phyloP scores from a whole-genome alignment of 2,329 filamentous ascomycete species.

The Exophiala lecanii-corni region DNA sequence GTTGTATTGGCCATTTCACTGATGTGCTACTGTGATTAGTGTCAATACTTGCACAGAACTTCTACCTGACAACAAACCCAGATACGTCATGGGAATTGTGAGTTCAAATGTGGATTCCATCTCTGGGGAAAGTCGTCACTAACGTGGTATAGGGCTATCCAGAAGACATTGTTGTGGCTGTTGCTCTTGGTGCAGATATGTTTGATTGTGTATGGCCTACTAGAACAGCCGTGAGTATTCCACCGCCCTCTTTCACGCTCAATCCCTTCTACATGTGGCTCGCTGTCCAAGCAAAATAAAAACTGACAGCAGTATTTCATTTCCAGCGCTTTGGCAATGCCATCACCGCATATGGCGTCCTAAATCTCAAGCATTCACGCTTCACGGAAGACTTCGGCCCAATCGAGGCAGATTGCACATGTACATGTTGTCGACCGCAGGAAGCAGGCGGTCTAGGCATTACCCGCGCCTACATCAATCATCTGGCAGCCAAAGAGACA shows the following conservation, averaged over 20 bases:
- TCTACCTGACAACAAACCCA: slow-evolving; percentile 85
- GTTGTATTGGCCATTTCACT: background rate
- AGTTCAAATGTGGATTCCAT: too few relatives aligned
- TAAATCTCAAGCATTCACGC: slow-evolving; percentile 74
- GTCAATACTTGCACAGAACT: slow-evolving; percentile 80
- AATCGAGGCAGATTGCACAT: slow-evolving; percentile 77
- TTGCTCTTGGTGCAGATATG: slow-evolving; percentile 96
- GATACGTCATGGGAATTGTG: slow-evolving; percentile 96
- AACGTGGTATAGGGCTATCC: slow-evolving; percentile 66
- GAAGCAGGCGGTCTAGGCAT: slow-evolving; percentile 68
- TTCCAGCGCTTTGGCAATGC: slow-evolving; percentile 81
- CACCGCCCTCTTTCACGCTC: slow-evolving; percentile 8
- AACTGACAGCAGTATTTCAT: too few relatives aligned
- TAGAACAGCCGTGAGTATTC: slow-evolving; percentile 64
- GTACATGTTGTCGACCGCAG: slow-evolving; percentile 66
- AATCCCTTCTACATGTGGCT: slow-evolving; percentile 1
- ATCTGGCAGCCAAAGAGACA: slow-evolving; percentile 90
- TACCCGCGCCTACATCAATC: slow-evolving; percentile 84
- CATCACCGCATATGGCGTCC: slow-evolving; percentile 71
- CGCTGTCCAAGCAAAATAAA: too few relatives aligned
- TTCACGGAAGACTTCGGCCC: slow-evolving; percentile 78
- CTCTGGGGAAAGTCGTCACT: too few relatives aligned
- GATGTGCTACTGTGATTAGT: slow-evolving; percentile 30
- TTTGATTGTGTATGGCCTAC: slow-evolving; percentile 99
- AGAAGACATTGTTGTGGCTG: slow-evolving; percentile 88